A percentile compares a stretch with the other conserved stretches of the same genome.
phyloP scores from a whole-genome alignment of 331 rosid genomes.

The Malus hybrid region DNA sequence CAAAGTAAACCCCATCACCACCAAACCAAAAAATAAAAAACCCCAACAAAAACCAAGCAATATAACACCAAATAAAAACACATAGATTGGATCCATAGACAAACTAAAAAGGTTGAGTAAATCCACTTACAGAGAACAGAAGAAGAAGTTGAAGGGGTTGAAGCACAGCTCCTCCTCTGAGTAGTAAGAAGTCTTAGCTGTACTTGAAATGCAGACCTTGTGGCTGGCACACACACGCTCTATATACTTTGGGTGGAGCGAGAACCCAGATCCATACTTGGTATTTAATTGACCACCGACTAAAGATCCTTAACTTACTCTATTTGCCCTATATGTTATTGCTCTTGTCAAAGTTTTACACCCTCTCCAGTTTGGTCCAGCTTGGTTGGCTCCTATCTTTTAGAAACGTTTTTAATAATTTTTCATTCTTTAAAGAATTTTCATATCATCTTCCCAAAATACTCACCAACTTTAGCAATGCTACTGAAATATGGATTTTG shows the following conservation, averaged over 20 bases:
- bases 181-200: neutral
- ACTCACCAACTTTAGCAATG: neutral
- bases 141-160: neutral
- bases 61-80: neutral
- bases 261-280: neutral
- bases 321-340: neutral
- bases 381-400: neutral
- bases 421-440: neutral
- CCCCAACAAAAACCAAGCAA: neutral
- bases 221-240: neutral
- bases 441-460: neutral
- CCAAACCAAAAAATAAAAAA: neutral
- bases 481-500: neutral
- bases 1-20: constrained; percentile 13
- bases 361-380: neutral
- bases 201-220: neutral
- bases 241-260: neutral
- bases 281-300: constrained; percentile 10
- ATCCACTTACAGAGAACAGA: constrained; percentile 13
- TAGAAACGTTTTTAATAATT: neutral
- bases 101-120: neutral
- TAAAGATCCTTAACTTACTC: neutral
- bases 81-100: neutral
- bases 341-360: neutral
- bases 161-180: neutral